A percentile compares a stretch with the other conserved stretches of the same genome.
Evolutionary conservation across 2,329 filamentous ascomycete species (phyloP).

Genomic region (Fusarium sp.): DNA sequence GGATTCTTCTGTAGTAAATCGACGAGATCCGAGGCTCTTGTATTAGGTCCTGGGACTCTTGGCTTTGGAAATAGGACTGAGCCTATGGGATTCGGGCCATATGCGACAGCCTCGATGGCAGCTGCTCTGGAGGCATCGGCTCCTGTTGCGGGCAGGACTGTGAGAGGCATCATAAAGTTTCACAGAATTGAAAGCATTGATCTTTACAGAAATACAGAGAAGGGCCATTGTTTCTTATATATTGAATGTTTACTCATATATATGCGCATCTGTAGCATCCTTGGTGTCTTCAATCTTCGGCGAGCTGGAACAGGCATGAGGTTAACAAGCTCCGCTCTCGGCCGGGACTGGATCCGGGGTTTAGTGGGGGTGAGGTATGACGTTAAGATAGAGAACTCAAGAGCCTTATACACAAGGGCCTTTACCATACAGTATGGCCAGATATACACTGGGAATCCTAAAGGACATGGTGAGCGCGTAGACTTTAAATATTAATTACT

Average conservation of each 20-base stretch:
- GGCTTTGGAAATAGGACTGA: conserved; percentile 49
- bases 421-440: too few species aligned
- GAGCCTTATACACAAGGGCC: too few species aligned
- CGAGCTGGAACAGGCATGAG: conserved; percentile 40
- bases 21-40: conserved; percentile 39
- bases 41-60: conserved; percentile 33
- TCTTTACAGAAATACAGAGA: neutral
- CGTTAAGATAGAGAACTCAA: neutral
- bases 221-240: neutral
- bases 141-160: conserved; percentile 49
- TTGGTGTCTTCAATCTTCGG: conserved; percentile 18
- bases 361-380: conserved; percentile 14
- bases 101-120: conserved; percentile 54
- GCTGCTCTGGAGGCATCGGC: conserved; percentile 51
- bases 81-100: conserved; percentile 48
- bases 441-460: rapidly evolving
- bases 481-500: neutral
- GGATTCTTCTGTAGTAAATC: conserved; percentile 39
- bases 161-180: conserved; percentile 51
- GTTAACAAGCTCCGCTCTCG: conserved; percentile 21
- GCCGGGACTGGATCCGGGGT: conserved; percentile 17
- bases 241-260: neutral
- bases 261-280: neutral
- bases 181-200: neutral
- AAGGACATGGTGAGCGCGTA: neutral